Base-by-base conservation (phyloP, 2,329 filamentous ascomycete species). In the Neurospora sp. region DNA sequence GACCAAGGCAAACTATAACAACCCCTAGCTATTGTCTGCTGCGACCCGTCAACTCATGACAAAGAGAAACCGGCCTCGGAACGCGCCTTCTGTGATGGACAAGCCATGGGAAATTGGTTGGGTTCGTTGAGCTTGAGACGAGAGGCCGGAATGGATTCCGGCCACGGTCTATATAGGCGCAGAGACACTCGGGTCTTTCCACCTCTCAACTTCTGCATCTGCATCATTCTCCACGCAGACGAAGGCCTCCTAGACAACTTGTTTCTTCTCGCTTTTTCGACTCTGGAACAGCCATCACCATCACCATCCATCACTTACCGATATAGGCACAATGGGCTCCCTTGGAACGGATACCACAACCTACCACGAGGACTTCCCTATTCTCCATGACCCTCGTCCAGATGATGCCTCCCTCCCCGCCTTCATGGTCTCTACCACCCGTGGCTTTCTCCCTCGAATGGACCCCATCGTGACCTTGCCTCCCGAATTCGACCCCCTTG, bases 341-440 rank as follows among this genome's bases (percentile, higher is more conserved):
- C 74, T 83, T 69, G 52, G 6, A 62, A 36, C 17, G 12, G 74
- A 75, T 57, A 75, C 76, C 72, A 70, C 72, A 70, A 72, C 71
- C 36, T 70, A 74, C 43, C 76, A 78, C 70, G 8, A 17, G 8
- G 52, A n/a, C 52, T 91, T 92, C 78, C 80, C 84, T 69, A 86
- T 92, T 80, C 83, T 92, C 62, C 81, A 84, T 70, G 89, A 91
- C 80, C 85, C 88, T 70, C 83, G 80, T 77, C 87, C 88, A 1
- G 79, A 88, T 71, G 88, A 92, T 79, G 85, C 77, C 69, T 85
- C 87, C 62, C 82, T 92, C 37, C 89, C 89, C 6, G 88, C 91
- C 75, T 94, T 94, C 83, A 92, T 92, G 88, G 91, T 93, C 46
- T 92, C 91, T 65, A 92, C 88, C 28, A 86, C 87, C 4, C 84